Evolutionary conservation across 1,284 basidiomycete genomes (phyloP), one percentile per base, ranked within the genome.

Genomic region (Testicularia cyperi): DNA sequence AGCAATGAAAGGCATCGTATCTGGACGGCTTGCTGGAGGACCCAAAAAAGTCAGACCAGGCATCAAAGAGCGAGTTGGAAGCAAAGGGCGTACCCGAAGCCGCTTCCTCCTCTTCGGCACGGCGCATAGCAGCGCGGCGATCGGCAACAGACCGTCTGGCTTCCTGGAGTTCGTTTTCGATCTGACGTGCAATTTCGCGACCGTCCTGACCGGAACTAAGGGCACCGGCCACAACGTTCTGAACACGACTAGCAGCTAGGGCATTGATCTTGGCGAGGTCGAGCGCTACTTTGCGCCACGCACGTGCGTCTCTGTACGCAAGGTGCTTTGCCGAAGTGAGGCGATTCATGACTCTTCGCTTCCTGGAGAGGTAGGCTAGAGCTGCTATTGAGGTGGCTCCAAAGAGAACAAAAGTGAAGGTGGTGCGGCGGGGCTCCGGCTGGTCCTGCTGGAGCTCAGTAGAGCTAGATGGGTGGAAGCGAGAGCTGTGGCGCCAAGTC

Each of bases 271-370:
- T 51, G 37, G 58, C 58, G 23, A 62, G 49, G 30, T 55, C 47
- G 19, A 62, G 44, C 7, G 58, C 58, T 10, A 62, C 58, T n/a
- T 44, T 48, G 8, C 58, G 47, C 58, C 58, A 62, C n/a, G 58
- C 58, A 10, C 44, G 44, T 6, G 58, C 58, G 10, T 62, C 47
- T 2, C 52, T 39, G 31, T 51, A 52, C 6, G 47, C 58, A 1
- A 55, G 38, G 29, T 44, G 51, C 28, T 51, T 62, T 30, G 49
- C 52, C 12, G 32, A 39, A 13, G 44, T 39, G n/a, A 62, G 52
- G 10, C 47, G 52, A n/a, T 62, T 55, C 58, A 62, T 62, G 21
- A 34, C 43, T 25, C 44, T 36, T 16, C 52, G 39, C 18, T 46
- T 52, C 35, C 47, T 43, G 10, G 37, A 19, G 16, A 55, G 40